Evolutionary conservation across 2,329 filamentous ascomycete species (phyloP).

Genomic region (Paramyrothecium sp.): DNA sequence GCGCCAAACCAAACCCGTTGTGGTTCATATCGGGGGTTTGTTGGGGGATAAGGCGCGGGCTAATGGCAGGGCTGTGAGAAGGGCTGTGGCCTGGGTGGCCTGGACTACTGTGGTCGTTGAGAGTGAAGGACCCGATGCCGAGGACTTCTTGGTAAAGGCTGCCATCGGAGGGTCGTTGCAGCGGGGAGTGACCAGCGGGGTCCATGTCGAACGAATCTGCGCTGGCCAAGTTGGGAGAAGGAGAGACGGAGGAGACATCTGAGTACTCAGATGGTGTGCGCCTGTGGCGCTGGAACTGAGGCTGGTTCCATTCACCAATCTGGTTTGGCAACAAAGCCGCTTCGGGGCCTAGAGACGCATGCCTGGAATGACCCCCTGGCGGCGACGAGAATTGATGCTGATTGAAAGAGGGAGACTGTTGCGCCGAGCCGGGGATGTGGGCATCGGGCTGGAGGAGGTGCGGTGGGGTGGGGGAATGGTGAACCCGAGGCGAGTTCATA

Average conservation of each 20-base stretch:
- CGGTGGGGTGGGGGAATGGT: slow-evolving; percentile 56
- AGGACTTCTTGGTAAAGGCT: slow-evolving; percentile 75
- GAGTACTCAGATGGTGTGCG: slow-evolving; percentile 88
- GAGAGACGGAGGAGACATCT: slow-evolving; percentile 82
- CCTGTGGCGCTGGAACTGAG: slow-evolving; percentile 76
- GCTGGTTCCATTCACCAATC: slow-evolving; percentile 50
- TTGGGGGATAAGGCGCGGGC: slow-evolving; percentile 58
- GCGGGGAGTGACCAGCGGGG: slow-evolving; percentile 73
- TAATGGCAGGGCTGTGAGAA: slow-evolving; percentile 70
- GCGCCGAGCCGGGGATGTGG: slow-evolving; percentile 45
- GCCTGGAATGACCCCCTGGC: slow-evolving; percentile 50
- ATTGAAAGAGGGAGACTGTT: slow-evolving; percentile 57
- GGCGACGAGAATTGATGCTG: slow-evolving; percentile 54
- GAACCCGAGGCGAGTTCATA: slow-evolving; percentile 55
- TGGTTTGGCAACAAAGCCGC: slow-evolving; percentile 55
- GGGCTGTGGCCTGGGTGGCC: slow-evolving; percentile 72
- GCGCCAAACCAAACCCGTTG: slow-evolving; percentile 40
- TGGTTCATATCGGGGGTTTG: slow-evolving; percentile 52
- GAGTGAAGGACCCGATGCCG: slow-evolving; percentile 75
- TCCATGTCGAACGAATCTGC: slow-evolving; percentile 77
- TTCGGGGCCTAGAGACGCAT: slow-evolving; percentile 56
- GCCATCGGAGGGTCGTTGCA: slow-evolving; percentile 72
- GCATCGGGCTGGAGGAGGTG: slow-evolving; percentile 51
- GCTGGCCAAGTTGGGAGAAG: slow-evolving; percentile 77
- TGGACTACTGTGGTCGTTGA: slow-evolving; percentile 72